phyloP scores from a whole-genome alignment of 1,284 basidiomycete genomes.

The Ustilago lituana region DNA sequence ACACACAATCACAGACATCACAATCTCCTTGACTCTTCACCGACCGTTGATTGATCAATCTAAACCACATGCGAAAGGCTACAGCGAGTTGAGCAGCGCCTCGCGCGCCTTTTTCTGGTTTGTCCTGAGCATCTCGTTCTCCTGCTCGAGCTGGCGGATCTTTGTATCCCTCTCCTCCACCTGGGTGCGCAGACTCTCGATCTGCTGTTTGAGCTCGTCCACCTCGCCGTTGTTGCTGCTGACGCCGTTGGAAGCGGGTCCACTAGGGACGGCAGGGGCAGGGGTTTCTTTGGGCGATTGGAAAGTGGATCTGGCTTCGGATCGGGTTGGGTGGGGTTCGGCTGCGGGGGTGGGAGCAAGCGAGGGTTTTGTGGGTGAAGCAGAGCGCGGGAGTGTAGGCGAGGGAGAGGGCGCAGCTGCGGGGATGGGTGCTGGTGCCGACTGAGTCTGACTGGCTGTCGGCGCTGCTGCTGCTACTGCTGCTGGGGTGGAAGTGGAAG shows the following conservation, averaged over 20 bases:
- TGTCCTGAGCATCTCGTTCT: slow-evolving; percentile 56
- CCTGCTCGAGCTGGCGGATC: slow-evolving; percentile 60
- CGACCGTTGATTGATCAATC: not conserved
- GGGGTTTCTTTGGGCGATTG: slow-evolving; percentile 1
- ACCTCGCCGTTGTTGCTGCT: slow-evolving; percentile 9
- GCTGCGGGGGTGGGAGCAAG: slow-evolving; percentile 3
- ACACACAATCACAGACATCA: too few species aligned
- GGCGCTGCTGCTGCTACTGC: too few species aligned
- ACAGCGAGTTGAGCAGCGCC: slow-evolving; percentile 33
- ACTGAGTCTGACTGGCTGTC: too few species aligned
- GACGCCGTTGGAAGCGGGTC: slow-evolving; percentile 1
- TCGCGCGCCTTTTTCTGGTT: slow-evolving; percentile 48
- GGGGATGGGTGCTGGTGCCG: slow-evolving; percentile 21
- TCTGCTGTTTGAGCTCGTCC: slow-evolving; percentile 21
- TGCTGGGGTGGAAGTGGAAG: slow-evolving; percentile 14
- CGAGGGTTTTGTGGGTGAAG: slow-evolving; percentile 20
- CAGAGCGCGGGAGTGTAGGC: slow-evolving; percentile 15
- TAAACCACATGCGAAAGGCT: too few species aligned
- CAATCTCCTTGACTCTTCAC: not conserved
- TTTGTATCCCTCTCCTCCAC: slow-evolving; percentile 52
- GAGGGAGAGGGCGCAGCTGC: slow-evolving; percentile 18
- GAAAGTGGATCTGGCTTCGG: not conserved
- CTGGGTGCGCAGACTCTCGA: slow-evolving; percentile 46
- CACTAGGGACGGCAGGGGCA: not conserved
- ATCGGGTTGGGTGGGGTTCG: not conserved